Evolutionary conservation across 345 rosid genomes (phyloP).

Genomic region (Brassica incana): DNA sequence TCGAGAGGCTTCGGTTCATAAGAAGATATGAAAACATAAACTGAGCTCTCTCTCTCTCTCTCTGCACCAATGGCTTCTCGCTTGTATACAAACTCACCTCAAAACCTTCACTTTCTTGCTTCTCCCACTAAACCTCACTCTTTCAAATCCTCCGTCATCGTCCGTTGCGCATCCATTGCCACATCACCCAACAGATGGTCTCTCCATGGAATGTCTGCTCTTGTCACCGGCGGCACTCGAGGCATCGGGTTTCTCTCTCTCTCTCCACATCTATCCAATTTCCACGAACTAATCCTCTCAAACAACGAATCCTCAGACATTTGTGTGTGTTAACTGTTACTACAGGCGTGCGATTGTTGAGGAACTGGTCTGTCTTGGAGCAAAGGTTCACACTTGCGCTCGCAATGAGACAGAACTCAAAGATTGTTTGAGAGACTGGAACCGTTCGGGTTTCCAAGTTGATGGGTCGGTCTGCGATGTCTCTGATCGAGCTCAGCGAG

Average conservation of each 20-base stretch:
- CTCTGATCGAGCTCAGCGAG: constrained; percentile 48
- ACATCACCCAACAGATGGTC: constrained; percentile 45
- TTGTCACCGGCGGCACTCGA: constrained; percentile 69
- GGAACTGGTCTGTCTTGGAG: constrained; percentile 69
- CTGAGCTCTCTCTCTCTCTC: background rate
- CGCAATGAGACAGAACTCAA: constrained; percentile 56
- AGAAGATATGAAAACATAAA: background rate
- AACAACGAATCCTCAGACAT: background rate
- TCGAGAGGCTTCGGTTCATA: background rate
- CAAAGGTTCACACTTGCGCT: constrained; percentile 70
- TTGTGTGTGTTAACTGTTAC: background rate
- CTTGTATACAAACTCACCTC: constrained; percentile 3
- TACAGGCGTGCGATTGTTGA: constrained; percentile 71
- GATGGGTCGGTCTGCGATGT: constrained; percentile 69
- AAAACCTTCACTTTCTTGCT: constrained; percentile 4
- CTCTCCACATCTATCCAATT: background rate
- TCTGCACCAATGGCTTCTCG: constrained; percentile 16
- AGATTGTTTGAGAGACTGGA: constrained; percentile 51
- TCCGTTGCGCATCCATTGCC: constrained; percentile 13
- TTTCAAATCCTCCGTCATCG: constrained; percentile 6
- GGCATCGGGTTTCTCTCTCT: constrained; percentile 58
- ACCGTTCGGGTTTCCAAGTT: constrained; percentile 43
- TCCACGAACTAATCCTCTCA: background rate
- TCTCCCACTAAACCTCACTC: constrained; percentile 12
- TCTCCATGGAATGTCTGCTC: constrained; percentile 53